Conservation (phyloP, 208 protist species). For the Leishmania lainsoni region DNA sequence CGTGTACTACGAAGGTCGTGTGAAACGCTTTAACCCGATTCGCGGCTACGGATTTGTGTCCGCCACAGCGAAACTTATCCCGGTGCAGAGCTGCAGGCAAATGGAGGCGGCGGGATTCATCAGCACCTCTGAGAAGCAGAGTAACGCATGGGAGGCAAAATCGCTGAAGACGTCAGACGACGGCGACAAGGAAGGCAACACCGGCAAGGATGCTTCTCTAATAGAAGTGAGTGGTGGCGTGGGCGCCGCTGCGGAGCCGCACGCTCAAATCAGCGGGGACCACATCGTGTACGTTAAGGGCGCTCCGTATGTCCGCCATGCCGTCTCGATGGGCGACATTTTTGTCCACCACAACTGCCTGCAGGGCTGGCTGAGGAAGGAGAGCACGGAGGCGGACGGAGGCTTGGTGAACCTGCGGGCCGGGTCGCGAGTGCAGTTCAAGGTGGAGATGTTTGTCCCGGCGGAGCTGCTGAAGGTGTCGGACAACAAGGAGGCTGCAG, state of each 20-base stretch:
- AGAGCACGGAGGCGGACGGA: conserved; percentile 2
- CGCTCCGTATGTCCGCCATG: conserved; percentile 24
- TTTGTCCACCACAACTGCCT: conserved; percentile 51
- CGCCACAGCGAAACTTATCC: conserved; percentile 46
- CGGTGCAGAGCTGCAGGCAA: neutral
- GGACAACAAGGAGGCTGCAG: conserved; percentile 29
- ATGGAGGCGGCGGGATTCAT: neutral
- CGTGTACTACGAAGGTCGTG: conserved; percentile 63
- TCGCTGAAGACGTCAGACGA: neutral
- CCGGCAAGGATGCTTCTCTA: neutral
- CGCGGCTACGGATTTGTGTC: conserved; percentile 68
- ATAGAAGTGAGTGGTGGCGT: neutral
- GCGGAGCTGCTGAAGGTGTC: conserved; percentile 20
- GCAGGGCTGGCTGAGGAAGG: conserved; percentile 6
- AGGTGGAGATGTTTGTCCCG: conserved; percentile 26
- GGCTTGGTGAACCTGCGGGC: conserved; percentile 17
- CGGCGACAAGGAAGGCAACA: neutral
- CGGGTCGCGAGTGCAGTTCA: conserved; percentile 30
- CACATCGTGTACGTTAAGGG: conserved; percentile 28
- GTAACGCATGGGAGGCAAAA: neutral
- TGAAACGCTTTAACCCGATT: conserved; percentile 75
- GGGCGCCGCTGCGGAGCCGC: neutral
- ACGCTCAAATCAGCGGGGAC: neutral
- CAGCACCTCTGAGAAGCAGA: neutral
- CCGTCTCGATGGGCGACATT: conserved; percentile 46